Evolutionary conservation across 768 basidiomycete species (phyloP).

Genomic region (Cantharellus cinnabarinus): DNA sequence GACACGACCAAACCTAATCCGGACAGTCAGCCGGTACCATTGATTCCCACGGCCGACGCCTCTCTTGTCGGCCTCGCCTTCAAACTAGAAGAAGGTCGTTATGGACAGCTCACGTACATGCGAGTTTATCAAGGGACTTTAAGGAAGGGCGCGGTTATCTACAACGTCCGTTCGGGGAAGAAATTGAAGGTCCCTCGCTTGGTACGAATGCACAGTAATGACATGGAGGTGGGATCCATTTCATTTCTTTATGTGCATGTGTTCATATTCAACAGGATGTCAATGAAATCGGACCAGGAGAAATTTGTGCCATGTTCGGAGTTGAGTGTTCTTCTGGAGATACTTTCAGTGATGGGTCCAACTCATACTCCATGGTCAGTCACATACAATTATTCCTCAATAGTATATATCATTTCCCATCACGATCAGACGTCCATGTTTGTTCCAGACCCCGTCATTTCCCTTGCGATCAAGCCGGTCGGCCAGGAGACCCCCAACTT

Average conservation of each 20-base stretch:
- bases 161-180: constrained; percentile 87
- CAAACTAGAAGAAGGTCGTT: constrained; percentile 94
- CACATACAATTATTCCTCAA: not conserved
- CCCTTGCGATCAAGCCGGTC: constrained; percentile 76
- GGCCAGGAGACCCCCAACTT: constrained; percentile 92
- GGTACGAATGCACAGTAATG: constrained; percentile 95
- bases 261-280: constrained; percentile 42
- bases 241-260: not conserved
- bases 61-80: constrained; percentile 90
- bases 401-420: not conserved
- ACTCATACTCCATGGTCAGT: constrained; percentile 78
- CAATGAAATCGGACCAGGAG: constrained; percentile 81
- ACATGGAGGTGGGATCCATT: constrained; percentile 67
- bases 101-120: constrained; percentile 96
- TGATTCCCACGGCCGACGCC: constrained; percentile 65
- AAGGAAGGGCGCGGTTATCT: constrained; percentile 69
- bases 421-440: constrained; percentile 76
- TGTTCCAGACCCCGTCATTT: constrained; percentile 96
- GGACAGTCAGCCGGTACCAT: constrained; percentile 28
- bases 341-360: constrained; percentile 88
- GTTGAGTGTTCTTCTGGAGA: constrained; percentile 97
- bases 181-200: constrained; percentile 90
- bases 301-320: constrained; percentile 98
- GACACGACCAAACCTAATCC: constrained; percentile 43
- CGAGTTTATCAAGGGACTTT: constrained; percentile 90